Base-by-base conservation (phyloP, 805 yeast species). In the Nakazawaea ishiwadae region DNA sequence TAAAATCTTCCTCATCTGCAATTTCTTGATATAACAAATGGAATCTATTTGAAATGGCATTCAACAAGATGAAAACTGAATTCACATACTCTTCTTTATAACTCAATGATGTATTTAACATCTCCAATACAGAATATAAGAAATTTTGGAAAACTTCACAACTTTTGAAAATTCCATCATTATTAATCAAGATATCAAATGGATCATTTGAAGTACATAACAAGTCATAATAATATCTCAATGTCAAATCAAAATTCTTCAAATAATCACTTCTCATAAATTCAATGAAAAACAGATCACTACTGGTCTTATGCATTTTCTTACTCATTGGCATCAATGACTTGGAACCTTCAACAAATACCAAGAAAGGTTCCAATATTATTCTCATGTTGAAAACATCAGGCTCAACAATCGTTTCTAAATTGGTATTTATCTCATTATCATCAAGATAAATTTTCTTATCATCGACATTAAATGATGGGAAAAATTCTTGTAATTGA, bases 371-470 rank as follows among this genome's bases (percentile, higher is more conserved):
- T 44, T 84, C 96, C 37, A 87, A 60, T 12, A 89, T 73, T 4
- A 84, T 72, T 48, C 90, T 73, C 82, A 90, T 86, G 52, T 89
- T 87, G 60, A 84, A 79, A 12, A 88, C 72, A 52, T 79, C 79
- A 2, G 87, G 79, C 0, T 80, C 77, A 2, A 85, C 84, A 29
- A 87, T 60, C 3, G 80, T 71, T 46, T 82, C 80, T 40, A 81
- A 81, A 49, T 75, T 72, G 17, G 77, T 68, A 45, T 70, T 71
- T 3, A 75, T 65, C 48, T 80, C 87, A 19, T 42, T 37, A 46
- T 70, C 77, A 32, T 80, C 79, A 33, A 85, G 75, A 50, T 75
- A 84, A 5, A 75, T n/a, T n/a, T n/a, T 65, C 1, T 73, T 56
- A 4, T 53, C 54, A 33, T 48, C 52, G 9, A 63, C 51, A 8